Evolutionary conservation across 2,329 filamentous ascomycete species (phyloP).

Genomic region (Claviceps africana): DNA sequence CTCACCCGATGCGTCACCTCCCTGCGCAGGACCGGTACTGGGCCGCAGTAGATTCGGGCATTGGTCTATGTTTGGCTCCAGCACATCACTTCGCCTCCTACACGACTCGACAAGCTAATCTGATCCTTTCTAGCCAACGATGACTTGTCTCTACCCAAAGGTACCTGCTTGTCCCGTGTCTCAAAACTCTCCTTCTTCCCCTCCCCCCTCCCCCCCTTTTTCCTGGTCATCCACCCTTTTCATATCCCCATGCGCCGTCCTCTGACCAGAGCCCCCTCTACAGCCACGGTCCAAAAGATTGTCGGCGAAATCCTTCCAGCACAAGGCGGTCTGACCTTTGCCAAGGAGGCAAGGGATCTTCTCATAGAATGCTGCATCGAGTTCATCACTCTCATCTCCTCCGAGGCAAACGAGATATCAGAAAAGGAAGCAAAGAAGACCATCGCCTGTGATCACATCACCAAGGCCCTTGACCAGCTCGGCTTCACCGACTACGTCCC

Average conservation of each 20-base stretch:
- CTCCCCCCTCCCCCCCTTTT: too few species aligned
- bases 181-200: too few species aligned
- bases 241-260: neutral
- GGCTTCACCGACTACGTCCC: conserved; percentile 88
- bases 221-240: too few species aligned
- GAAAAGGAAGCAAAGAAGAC: conserved; percentile 99
- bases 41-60: conserved; percentile 11
- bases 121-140: conserved; percentile 37
- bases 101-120: conserved; percentile 17
- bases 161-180: conserved; percentile 17
- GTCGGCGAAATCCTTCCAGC: conserved; percentile 83
- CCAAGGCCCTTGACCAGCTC: conserved; percentile 80
- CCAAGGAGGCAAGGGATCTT: conserved; percentile 87
- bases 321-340: conserved; percentile 65
- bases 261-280: conserved; percentile 14
- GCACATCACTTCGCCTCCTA: neutral
- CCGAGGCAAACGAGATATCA: conserved; percentile 95
- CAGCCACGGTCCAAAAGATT: conserved; percentile 66
- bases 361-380: conserved; percentile 98
- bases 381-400: conserved; percentile 97
- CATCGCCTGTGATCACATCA: conserved; percentile 95
- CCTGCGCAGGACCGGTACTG: conserved; percentile 16
- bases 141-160: conserved; percentile 51
- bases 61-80: conserved; percentile 1
- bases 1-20: conserved; percentile 8